These are phyloP conservation scores for Neoconidiobolus thromboides DNA, from an alignment of 371 early-diverging fungal species.

Conservation along the genomic window DNA sequence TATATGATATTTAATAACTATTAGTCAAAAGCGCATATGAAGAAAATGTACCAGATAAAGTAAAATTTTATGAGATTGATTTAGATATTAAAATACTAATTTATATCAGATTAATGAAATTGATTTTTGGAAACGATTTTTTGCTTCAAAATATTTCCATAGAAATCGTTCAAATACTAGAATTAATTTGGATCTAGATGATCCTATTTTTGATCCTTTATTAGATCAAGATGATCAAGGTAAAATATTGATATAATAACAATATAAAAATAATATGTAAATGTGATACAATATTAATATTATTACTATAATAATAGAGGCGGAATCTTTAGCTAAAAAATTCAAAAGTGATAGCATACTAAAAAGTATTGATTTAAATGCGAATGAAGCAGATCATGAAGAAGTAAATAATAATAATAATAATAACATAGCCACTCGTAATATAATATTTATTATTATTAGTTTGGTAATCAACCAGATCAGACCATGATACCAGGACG, in stretches of 20 bases:
- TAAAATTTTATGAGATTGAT: constrained; percentile 10
- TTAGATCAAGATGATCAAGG: constrained; percentile 60
- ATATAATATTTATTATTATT: constrained; percentile 5
- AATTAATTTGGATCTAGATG: constrained; percentile 33
- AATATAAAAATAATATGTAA: too few relatives aligned
- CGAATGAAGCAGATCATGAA: constrained; percentile 60
- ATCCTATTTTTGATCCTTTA: constrained; percentile 70
- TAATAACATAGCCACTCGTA: not conserved
- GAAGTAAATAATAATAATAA: constrained; percentile 17
- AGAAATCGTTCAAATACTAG: constrained; percentile 42
- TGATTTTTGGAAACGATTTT: constrained; percentile 75
- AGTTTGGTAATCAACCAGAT: constrained; percentile 67
- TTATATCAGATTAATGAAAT: constrained; percentile 37
- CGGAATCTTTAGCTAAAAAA: not conserved
- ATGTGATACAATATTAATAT: not conserved
- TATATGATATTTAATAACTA: not conserved
- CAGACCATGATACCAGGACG: constrained; percentile 69
- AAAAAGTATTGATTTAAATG: constrained; percentile 24
- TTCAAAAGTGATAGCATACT: constrained; percentile 1
- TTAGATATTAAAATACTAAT: not conserved
- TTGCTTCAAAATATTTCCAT: constrained; percentile 74
- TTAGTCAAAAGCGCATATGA: constrained; percentile 65
- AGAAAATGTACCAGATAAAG: constrained; percentile 64
- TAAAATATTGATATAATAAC: constrained; percentile 7
- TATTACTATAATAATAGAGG: constrained; percentile 1